Base-by-base conservation (phyloP, 805 yeast genomes). In the Wickerhamiella allomyrinae region DNA sequence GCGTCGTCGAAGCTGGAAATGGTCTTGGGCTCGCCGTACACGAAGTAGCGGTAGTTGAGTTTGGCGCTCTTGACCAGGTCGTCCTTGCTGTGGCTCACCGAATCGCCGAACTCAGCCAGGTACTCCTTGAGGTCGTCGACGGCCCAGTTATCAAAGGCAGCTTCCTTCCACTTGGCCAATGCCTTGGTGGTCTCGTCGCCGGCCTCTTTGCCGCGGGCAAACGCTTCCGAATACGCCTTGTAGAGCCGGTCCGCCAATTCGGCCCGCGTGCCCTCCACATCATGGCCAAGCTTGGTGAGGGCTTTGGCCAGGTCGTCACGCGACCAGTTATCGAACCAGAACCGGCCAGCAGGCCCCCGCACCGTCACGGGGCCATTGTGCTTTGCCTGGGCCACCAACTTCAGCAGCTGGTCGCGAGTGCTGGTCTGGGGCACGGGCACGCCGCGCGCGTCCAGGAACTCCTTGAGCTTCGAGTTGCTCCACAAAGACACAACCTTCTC, bases 251-350 rank as follows among this genome's bases (percentile, higher is more conserved):
- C 59, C 25, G 70, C 52, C 46, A 78, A 62, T 22, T 67, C 67
- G 11, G 70, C 70, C 47, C 67, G 71, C 23, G 67, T 52, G 20
- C 67, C 73, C 23, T 56, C 57, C 17, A 63, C 58, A 38, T 58
- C 53, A 44, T 59, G 57, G 15, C 69, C 70, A 47, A 68, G 60
- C 31, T 68, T 61, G 27, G 61, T 52, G 44, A 79, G 60, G 74
- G 79, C 74, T 13, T 57, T 50, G 46, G 62, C 59, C 44, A 79
- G 57, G 39, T 71, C 73, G 7, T 66, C 67, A 7, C 57, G 54
- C 19, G 68, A 59, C 84, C 84, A 77, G 24, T 63, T 49, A 9
- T 68, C 62, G 53, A 74, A 76, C 43, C 73, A 58, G 69, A 71
- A 68, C 25, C 63, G 64, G 17, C 77, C 74, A 6, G 74, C 68